Base-by-base conservation (phyloP, 371 early-diverging fungal genomes). In the Catenaria anguillulae region DNA sequence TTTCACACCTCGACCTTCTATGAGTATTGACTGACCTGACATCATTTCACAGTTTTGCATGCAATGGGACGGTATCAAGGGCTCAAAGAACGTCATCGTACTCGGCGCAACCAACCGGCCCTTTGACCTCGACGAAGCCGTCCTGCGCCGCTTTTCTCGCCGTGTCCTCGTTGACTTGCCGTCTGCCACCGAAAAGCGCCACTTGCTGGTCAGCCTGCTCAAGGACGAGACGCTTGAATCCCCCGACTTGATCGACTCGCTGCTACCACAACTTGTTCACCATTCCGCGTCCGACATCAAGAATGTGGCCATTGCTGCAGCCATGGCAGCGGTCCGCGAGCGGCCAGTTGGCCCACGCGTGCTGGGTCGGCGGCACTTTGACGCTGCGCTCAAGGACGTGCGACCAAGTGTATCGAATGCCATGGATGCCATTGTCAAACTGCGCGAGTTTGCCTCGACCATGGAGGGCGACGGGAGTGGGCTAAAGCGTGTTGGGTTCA, bases 241-340 rank as follows among this genome's bases (percentile, higher is more conserved):
- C n/a, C 29, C 48, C 26, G 24, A 1, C 4, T 24, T 48, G 19
- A 12, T 48, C n/a, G 48, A 26, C 48, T n/a, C 24, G 1, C 8
- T 48, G 48, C 2, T 48, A 0, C 48, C 48, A 2, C n/a, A 2
- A 2, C n/a, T 48, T 23, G n/a, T 2, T 2, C n/a, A n/a, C 2
- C 94, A 83, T 65, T 93, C 96, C 29, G 99, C 98, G n/a, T 92
- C 93, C 46, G 99, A 99, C 71, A 77, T 99, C 65, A 99, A 96
- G 76, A 98, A 97, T 70, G 70, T 99, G 56, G 95, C 96, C 74
- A 85, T 98, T 36, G 86, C 95, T 24, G 94, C 98, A 0, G 93
- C 90, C 0, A 69, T 91, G 55, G 80, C 75, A 4, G 80, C 84
- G 10, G 77, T 86, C 52, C 82, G 85, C 59, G 84, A 86, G 63